Base-by-base conservation (phyloP, 495 filamentous ascomycete species). In the Tuber indicum region DNA sequence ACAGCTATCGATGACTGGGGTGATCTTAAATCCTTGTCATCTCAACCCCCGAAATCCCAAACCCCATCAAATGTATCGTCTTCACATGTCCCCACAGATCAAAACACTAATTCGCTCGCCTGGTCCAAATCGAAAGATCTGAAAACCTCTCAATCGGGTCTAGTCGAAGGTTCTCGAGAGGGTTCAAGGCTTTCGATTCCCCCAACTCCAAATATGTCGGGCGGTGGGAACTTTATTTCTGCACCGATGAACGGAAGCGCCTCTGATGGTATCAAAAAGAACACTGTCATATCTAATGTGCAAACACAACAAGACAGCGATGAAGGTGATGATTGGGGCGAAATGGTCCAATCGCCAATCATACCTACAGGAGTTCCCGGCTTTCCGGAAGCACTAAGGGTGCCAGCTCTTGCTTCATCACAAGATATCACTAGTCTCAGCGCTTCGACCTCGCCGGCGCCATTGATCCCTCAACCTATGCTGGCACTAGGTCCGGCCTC, bases 271-370 rank as follows among this genome's bases (percentile, higher is more conserved):
- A 32, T 66, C 36, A 73, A 73, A 73, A 21, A 45, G 32, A 14
- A 10, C 14, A 12, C 58, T 19, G 26, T 32, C 58, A 8, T 66
- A 36, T 66, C 26, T n/a, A 36, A 19, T 66, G 58, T 32, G 26
- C 26, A 46, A 80, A 80, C 58, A 26, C 71, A n/a, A 41, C 70
- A 74, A 73, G 72, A 26, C 42, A 72, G 76, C 41, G 81, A 82
- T 52, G 84, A 85, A 23, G 84, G 84, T 52, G 83, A 85, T 49
- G 85, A 86, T 52, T 86, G 85, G 85, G 85, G 85, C 19, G 84
- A 85, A 75, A 84, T 85, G 83, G 80, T 85, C 45, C 79, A 84
- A 74, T 84, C 84, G 3, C 84, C 84, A 73, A 46, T 72, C 49
- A 76, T 72, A 74, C 74, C 81, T 58, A 70, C 41, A 21, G 72